Evolutionary conservation across 148 eudicot genomes (phyloP).

Genomic region (Fagopyrum homotropicum): DNA sequence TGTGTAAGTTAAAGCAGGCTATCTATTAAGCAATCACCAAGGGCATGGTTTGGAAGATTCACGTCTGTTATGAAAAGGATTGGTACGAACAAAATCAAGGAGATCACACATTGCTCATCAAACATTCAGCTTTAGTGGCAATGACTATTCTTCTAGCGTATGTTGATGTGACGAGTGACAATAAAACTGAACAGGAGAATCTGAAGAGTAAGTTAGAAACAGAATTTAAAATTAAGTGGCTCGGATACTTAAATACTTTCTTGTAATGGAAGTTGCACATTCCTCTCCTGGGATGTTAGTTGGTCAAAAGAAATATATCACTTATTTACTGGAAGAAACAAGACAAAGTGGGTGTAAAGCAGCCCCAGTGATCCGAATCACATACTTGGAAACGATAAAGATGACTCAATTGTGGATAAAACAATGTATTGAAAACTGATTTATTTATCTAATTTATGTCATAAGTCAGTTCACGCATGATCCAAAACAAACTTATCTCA

Average conservation of each 20-base stretch:
- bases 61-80: background rate
- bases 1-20: background rate
- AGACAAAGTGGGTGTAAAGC: background rate
- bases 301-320: slow-evolving; percentile 5
- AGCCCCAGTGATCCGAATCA: slow-evolving; percentile 9
- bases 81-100: background rate
- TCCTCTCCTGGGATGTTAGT: slow-evolving; percentile 3
- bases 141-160: background rate
- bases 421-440: slow-evolving; percentile 5
- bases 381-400: background rate
- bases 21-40: background rate
- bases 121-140: background rate
- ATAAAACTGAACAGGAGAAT: background rate
- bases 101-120: background rate
- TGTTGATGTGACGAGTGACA: background rate
- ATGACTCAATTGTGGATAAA: background rate
- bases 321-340: background rate
- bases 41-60: background rate
- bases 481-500: background rate
- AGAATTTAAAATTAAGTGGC: background rate
- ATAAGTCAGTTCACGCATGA: slow-evolving; percentile 2
- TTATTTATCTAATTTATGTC: background rate
- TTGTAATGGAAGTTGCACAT: slow-evolving; percentile 3
- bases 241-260: slow-evolving; percentile 6
- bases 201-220: background rate